Base-by-base conservation (phyloP, 2,329 filamentous ascomycete genomes). In the Verticillium alfalfae region DNA sequence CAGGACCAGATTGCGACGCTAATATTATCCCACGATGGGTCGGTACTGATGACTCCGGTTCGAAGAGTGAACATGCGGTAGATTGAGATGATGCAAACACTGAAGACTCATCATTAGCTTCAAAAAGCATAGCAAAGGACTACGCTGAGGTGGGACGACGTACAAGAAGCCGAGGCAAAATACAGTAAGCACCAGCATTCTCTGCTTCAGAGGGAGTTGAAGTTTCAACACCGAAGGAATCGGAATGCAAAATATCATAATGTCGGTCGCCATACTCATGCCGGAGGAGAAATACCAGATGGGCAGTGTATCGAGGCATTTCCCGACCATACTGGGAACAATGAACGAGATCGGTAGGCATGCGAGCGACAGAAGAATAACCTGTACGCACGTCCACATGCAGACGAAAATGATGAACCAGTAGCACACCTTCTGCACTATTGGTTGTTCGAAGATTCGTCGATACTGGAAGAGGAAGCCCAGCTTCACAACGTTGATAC, bases 101-200 rank as follows among this genome's bases (percentile, higher is more conserved):
- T 74, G 59, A 13, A 45, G 57, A 52, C 6, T 13, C 10, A 5
- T 34, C 2, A 54, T 49, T 18, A 60, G 60, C 57, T 37, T 59
- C 34, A 2, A 52, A 12, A 56, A 36, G 5, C 26, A 31, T 31
- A 31, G 26, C 26, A 31, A 31, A 31, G 26, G 38, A 34, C 34
- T 10, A 8, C 4, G 13, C 36, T 37, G 36, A 37, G 34, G 31
- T 22, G 37, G 49, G 34, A 31, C 26, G 13, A 69, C 68, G 66
- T 61, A 73, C 70, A 72, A 70, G 63, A 73, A 73, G 6, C 71
- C 71, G 10, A 73, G 66, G 36, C 68, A 67, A 49, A 73, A 73
- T 39, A 73, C 69, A 15, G 65, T 18, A 18, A 70, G 61, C 6
- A 73, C 63, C 58, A 72, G 63, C 26, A 67, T 57, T 59, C 70